These are phyloP conservation scores for Arthrobotrys pseudoclavata DNA, from an alignment of 2,329 filamentous ascomycete species.

Conservation along the genomic window DNA sequence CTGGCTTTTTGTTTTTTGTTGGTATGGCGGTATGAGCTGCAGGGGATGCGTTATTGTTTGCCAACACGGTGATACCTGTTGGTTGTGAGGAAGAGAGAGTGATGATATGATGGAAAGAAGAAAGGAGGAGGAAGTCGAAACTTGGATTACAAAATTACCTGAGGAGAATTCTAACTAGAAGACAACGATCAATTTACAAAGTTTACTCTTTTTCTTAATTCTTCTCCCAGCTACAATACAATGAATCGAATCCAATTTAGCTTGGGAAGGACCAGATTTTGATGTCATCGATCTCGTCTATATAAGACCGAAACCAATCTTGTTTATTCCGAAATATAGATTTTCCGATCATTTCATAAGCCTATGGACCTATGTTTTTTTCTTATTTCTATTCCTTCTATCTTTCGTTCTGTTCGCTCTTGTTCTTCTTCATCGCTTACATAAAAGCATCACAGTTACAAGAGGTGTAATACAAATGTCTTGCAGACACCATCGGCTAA, in stretches of 20 bases:
- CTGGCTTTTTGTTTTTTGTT: neutral
- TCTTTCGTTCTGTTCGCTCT: too few relatives aligned
- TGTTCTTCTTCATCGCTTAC: constrained; percentile 13
- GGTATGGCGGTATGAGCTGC: neutral
- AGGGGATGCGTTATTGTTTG: neutral
- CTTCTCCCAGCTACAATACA: too few relatives aligned
- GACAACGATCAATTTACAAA: too few relatives aligned
- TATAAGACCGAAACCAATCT: too few relatives aligned
- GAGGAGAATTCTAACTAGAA: too few relatives aligned
- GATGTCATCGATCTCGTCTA: too few relatives aligned
- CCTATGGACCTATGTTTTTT: neutral
- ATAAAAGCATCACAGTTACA: constrained; percentile 35
- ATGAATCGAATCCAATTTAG: too few relatives aligned
- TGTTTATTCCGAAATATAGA: neutral
- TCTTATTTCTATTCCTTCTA: neutral
- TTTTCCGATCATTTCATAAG: neutral
- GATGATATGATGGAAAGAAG: neutral
- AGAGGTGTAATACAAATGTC: constrained; percentile 33
- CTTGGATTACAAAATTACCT: neutral
- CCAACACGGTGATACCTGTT: neutral
- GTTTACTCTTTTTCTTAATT: too few relatives aligned
- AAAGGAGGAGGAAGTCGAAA: neutral
- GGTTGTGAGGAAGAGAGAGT: neutral
- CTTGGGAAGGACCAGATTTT: too few relatives aligned
- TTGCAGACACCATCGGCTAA: constrained; percentile 2